Evolutionary conservation across 192 early-diverging fungal species (phyloP), one percentile per base, ranked within the genome.

Genomic region (Jimgerdemannia lactiflua): DNA sequence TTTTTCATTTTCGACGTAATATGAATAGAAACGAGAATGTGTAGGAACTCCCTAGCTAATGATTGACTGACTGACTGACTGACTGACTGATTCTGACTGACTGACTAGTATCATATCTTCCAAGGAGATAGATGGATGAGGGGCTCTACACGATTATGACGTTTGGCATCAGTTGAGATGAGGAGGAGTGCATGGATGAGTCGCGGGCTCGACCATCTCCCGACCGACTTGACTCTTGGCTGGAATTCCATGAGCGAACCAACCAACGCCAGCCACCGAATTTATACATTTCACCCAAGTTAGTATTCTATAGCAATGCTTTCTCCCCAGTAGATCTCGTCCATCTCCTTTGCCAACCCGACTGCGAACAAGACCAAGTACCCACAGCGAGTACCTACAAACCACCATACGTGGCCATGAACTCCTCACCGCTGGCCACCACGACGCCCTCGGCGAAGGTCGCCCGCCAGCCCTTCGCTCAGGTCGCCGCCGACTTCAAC

Each of bases 381-480:
- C 49, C 49, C 14, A 14, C 49, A 59, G 14, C 49, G 8, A 59
- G 14, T 14, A 6, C 14, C 49, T 59, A 59, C 49, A 59, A 59
- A 59, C 49, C 49, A 10, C 49, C 49, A 10, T 14, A 59, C 49
- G 49, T 14, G 49, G 8, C 49, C 49, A 59, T 59, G 49, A 59
- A 59, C 14, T 59, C 49, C 49, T 10, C 49, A 59, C 49, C 49
- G 0, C 49, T 59, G 71, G 71, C 49, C 17, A 43, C 73, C 43
- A 64, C 79, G 2, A 90, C 84, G 0, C 87, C 89, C 14, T 90
- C 89, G 40, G 89, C 84, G 1, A 78, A 85, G 39, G 86, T 82
- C 66, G 83, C 89, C 17, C 78, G 87, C 41, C 85, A 79, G 59
- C 81, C 79, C 3, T 73, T 86, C 39, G 80, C 86, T 44, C 80